Evolutionary conservation across 176 grass and related monocot species (phyloP), one percentile per base, ranked within the genome.

Genomic region (Phoenix dactylifera): DNA sequence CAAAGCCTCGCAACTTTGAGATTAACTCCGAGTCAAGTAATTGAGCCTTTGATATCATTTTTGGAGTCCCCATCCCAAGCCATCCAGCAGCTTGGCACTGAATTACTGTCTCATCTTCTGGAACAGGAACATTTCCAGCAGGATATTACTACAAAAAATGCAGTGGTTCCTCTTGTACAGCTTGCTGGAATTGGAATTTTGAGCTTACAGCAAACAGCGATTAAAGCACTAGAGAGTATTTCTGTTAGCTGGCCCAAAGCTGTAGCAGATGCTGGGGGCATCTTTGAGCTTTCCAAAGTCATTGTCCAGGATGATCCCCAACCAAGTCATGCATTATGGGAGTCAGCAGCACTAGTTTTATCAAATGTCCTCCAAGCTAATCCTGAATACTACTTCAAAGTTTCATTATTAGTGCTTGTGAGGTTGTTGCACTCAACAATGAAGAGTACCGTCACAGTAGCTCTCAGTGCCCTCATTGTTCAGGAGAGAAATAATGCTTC

Each of bases 61-160:
- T 84, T 97, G 22, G 92, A 97, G 35, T 97, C 92, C 56, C 92
- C 92, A 4, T 91, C 87, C 60, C 92, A 89, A 82, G 87, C 92
- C 58, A 91, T 97, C 56, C 92, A 97, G 80, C 92, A 97, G 75
- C 83, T 97, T 72, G 87, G 87, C 44, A 91, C 87, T 44, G 92
- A 97, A 65, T 74, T 97, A 65, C 56, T 97, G 14, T 87, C 82
- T 20, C 83, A 91, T 82, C 83, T 97, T 83, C 66, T 97, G 60
- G 87, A 91, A 72, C 87, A 97, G 51, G 92, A 97, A 58, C 92
- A 97, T 88, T 88, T 97, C 60, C 84, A 97, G 60, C 81, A 87
- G 59, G 92, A 97, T 75, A 88, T 91, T 54, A 91, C 84, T 60
- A 97, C 92, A 30, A 74, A 90, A 77, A 80, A 82, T 85, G 92